These are phyloP conservation scores for Botrytis fabae DNA, from an alignment of 2,329 filamentous ascomycete species.

Conservation along the genomic window DNA sequence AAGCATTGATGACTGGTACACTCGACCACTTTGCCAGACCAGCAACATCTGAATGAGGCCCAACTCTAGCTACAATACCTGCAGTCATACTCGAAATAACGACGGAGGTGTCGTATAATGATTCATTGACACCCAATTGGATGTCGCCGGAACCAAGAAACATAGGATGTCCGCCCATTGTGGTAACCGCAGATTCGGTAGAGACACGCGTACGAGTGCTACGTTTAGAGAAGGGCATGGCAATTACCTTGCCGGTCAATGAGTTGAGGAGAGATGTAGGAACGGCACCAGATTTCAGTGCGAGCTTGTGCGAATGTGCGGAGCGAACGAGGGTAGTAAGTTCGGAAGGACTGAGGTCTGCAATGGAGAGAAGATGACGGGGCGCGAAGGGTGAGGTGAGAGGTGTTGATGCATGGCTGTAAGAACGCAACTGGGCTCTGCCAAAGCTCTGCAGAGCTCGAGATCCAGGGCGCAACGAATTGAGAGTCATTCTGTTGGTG, in stretches of 20 bases:
- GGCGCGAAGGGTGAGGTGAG: constrained; percentile 56
- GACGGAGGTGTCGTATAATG: constrained; percentile 84
- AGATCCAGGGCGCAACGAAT: constrained; percentile 3
- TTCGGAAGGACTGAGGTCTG: constrained; percentile 78
- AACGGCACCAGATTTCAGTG: constrained; percentile 68
- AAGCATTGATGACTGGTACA: constrained; percentile 81
- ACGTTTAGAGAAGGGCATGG: constrained; percentile 96
- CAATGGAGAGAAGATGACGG: constrained; percentile 89
- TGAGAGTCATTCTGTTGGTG: constrained; percentile 21
- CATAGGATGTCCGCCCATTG: constrained; percentile 92
- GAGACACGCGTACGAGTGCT: constrained; percentile 92
- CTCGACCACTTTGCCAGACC: constrained; percentile 69
- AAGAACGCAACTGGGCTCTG: constrained; percentile 31
- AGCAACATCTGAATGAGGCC: constrained; percentile 72
- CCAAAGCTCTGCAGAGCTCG: constrained; percentile 31
- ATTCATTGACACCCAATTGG: constrained; percentile 94
- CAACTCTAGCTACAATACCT: constrained; percentile 78
- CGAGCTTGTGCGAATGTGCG: constrained; percentile 73
- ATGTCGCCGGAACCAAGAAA: constrained; percentile 96
- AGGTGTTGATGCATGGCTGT: constrained; percentile 31
- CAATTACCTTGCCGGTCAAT: constrained; percentile 76
- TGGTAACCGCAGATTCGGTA: constrained; percentile 85
- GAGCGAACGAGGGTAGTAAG: constrained; percentile 80
- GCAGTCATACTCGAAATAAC: constrained; percentile 95
- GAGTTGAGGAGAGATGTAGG: constrained; percentile 60